A percentile compares a stretch with the other conserved stretches of the same genome.
Conservation (phyloP, 2,329 filamentous ascomycete genomes). For the Alternaria gansuensis region DNA sequence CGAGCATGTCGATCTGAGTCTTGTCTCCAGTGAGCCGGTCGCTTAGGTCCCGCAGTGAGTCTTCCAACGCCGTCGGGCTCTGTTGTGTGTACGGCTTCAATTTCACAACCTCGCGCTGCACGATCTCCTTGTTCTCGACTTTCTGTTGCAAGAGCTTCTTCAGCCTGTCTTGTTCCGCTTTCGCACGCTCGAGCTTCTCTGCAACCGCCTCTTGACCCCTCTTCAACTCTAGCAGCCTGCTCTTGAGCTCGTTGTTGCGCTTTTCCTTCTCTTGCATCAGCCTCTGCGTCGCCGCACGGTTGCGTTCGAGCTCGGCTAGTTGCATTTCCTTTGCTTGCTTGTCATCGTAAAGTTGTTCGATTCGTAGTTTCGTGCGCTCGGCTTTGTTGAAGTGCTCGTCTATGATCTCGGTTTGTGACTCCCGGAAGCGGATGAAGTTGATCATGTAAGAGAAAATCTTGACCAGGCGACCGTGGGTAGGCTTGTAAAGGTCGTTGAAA, state of each 20-base stretch:
- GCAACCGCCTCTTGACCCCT: constrained; percentile 84
- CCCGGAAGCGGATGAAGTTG: constrained; percentile 97
- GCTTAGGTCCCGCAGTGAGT: constrained; percentile 80
- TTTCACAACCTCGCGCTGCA: constrained; percentile 87
- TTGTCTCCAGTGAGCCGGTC: constrained; percentile 81
- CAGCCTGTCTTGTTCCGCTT: constrained; percentile 79
- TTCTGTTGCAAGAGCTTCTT: constrained; percentile 76
- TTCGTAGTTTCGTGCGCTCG: constrained; percentile 83
- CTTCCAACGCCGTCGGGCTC: constrained; percentile 83
- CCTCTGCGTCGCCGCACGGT: constrained; percentile 80
- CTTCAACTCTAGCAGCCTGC: constrained; percentile 79
- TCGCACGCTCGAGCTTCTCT: constrained; percentile 81
- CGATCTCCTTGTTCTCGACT: constrained; percentile 72
- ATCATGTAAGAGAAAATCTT: constrained; percentile 98
- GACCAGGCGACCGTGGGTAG: constrained; percentile 86
- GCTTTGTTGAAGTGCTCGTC: constrained; percentile 93
- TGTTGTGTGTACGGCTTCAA: constrained; percentile 91
- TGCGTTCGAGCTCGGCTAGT: constrained; percentile 80
- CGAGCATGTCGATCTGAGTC: constrained; percentile 83
- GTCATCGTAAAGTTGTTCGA: constrained; percentile 83
- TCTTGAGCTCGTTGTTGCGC: constrained; percentile 87
- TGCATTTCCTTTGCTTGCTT: constrained; percentile 87
- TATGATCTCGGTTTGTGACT: constrained; percentile 87
- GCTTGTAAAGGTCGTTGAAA: constrained; percentile 89
- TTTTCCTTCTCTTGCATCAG: constrained; percentile 84